Conservation (phyloP, 495 filamentous ascomycete genomes). For the Acidiella bohemica region DNA sequence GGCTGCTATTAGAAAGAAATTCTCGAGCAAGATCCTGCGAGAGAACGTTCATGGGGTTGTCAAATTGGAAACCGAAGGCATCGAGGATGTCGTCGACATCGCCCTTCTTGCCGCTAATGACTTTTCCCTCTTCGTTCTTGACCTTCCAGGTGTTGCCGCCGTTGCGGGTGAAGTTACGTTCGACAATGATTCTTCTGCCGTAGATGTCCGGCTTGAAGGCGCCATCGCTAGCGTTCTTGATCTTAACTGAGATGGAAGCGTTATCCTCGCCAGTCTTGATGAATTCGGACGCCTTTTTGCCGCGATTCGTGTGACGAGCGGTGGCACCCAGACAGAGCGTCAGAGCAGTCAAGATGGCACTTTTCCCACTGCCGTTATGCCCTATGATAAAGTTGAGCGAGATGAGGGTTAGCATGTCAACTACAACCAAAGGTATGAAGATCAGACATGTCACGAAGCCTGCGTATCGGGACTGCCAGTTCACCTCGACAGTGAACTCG, state of each 20-base stretch:
- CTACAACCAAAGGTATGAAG: no score
- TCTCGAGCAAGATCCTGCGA: conserved; percentile 91
- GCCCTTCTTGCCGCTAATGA: conserved; percentile 66
- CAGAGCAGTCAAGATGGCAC: conserved; percentile 86
- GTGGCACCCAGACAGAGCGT: conserved; percentile 91
- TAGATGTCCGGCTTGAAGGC: conserved; percentile 73
- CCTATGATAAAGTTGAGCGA: conserved; percentile 98
- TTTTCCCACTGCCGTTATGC: conserved; percentile 98
- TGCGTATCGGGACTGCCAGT: no score
- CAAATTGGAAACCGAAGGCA: conserved; percentile 83
- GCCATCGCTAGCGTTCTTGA: conserved; percentile 78
- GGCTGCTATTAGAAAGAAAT: conserved; percentile 73
- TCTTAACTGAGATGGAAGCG: conserved; percentile 52
- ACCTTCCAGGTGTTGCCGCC: conserved; percentile 76
- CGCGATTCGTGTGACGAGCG: conserved; percentile 87
- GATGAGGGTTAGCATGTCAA: no score
- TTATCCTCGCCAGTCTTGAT: conserved; percentile 80
- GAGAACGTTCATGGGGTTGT: conserved; percentile 95
- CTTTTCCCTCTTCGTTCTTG: conserved; percentile 55
- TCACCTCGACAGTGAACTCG: no score
- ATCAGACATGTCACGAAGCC: no score
- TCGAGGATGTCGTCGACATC: conserved; percentile 92
- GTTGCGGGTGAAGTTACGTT: conserved; percentile 70
- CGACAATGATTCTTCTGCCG: conserved; percentile 75
- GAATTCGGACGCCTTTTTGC: conserved; percentile 79